Evolutionary conservation across 2,329 filamentous ascomycete genomes (phyloP).

Genomic region (Arthrobotrys conoides): DNA sequence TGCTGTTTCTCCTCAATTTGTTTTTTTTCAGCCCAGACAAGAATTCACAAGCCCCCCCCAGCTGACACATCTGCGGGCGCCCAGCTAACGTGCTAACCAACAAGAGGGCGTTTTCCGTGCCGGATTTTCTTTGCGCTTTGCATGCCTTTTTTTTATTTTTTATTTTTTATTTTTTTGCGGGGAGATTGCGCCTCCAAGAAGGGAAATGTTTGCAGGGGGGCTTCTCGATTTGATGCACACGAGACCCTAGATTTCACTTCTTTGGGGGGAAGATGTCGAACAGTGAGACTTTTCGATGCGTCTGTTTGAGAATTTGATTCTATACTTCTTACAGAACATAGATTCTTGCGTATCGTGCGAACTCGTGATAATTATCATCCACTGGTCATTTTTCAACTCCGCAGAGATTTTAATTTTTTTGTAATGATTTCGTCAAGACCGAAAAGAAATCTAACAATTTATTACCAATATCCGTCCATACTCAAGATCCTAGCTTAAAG

Average conservation of each 20-base stretch:
- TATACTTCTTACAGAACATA: neutral
- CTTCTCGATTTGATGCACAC: neutral
- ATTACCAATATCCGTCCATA: no score
- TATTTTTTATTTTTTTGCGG: conserved; percentile 50
- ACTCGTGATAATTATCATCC: no score
- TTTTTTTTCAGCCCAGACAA: conserved; percentile 11
- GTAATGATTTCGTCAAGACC: no score
- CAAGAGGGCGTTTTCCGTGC: conserved; percentile 14
- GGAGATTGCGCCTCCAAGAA: conserved; percentile 26
- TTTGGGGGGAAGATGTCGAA: conserved; percentile 23
- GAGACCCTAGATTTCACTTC: conserved; percentile 39
- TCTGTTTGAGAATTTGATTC: conserved; percentile 9
- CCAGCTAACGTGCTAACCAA: no score
- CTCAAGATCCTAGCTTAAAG: neutral
- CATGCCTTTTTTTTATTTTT: no score
- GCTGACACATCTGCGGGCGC: conserved; percentile 32
- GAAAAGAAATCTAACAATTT: no score
- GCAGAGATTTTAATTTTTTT: no score
- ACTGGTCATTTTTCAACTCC: no score
- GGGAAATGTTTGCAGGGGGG: conserved; percentile 46
- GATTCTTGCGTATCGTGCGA: neutral
- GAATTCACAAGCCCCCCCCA: neutral
- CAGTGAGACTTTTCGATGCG: conserved; percentile 33
- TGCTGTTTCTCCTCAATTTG: conserved; percentile 12
- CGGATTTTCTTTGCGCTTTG: neutral